Evolutionary conservation across 2,329 filamentous ascomycete species (phyloP).

Genomic region (Monilinia fructicola): DNA sequence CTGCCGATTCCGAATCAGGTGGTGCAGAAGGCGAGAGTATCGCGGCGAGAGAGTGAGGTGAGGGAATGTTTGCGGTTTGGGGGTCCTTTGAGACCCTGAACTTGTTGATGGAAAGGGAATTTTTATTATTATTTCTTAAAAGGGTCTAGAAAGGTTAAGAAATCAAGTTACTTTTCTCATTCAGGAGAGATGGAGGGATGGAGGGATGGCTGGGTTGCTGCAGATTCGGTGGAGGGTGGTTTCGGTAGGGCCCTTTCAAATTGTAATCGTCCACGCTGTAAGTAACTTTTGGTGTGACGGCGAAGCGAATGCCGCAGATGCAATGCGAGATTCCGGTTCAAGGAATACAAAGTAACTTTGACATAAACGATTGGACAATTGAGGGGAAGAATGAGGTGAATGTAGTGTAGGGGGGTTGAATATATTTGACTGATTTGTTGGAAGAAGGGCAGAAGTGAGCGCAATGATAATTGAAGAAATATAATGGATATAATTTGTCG

Average conservation of each 20-base stretch:
- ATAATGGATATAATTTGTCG: background rate
- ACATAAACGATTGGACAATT: constrained; percentile 21
- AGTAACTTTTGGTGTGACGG: constrained; percentile 12
- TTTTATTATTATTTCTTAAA: constrained; percentile 18
- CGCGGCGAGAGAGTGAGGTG: constrained; percentile 41
- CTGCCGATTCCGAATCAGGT: constrained; percentile 29
- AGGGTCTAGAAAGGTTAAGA: constrained; percentile 16
- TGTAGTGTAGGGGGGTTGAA: background rate
- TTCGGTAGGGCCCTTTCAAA: constrained; percentile 7
- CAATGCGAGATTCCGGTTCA: constrained; percentile 24
- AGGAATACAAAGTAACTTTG: constrained; percentile 22
- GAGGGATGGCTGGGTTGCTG: constrained; percentile 20
- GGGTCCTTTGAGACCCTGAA: constrained; percentile 34
- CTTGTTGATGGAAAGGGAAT: background rate
- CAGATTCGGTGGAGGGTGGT: constrained; percentile 17
- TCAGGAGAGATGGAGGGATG: constrained; percentile 13
- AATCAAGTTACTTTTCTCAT: constrained; percentile 19
- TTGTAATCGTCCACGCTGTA: constrained; percentile 22
- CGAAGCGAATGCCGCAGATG: constrained; percentile 23
- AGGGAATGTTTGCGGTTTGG: constrained; percentile 41
- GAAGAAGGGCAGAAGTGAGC: background rate
- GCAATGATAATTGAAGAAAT: background rate
- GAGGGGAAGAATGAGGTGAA: background rate
- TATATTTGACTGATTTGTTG: constrained; percentile 3
- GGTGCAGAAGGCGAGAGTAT: constrained; percentile 41